Percentiles rank a stretch among this genome's conserved stretches.
Conservation (phyloP, 176 grass and related monocot species). For the Elymus sibiricus region DNA sequence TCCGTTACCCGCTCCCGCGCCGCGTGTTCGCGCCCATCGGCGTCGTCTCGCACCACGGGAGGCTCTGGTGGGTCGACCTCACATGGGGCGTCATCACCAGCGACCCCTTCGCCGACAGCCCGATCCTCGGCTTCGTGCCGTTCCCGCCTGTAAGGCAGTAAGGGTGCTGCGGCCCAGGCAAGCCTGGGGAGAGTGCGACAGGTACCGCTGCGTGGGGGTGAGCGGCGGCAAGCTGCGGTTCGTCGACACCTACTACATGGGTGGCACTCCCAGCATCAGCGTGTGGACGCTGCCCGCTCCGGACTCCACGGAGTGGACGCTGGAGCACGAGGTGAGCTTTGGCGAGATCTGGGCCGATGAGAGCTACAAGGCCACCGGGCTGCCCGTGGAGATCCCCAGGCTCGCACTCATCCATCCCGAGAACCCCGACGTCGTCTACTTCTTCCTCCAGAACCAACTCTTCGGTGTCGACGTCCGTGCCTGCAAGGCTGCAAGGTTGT, state of each 20-base stretch:
- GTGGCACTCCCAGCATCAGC: neutral
- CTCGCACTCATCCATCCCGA: neutral
- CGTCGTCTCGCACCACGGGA: neutral
- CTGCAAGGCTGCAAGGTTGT: neutral
- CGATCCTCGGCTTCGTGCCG: neutral
- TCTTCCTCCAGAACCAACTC: neutral
- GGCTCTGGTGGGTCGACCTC: neutral
- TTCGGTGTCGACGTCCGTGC: slow-evolving; percentile 7
- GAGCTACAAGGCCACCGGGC: slow-evolving; percentile 12
- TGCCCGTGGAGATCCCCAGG: neutral
- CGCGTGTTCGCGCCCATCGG: neutral
- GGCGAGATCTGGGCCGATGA: neutral
- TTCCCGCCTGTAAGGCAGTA: neutral
- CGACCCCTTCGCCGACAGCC: neutral
- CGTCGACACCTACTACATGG: neutral
- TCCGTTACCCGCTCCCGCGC: neutral
- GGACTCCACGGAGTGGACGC: slow-evolving; percentile 1
- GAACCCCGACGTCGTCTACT: neutral
- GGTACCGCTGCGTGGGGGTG: neutral
- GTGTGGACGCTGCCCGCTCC: neutral
- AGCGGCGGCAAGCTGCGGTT: slow-evolving; percentile 4
- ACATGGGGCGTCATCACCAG: neutral
- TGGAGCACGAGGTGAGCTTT: neutral
- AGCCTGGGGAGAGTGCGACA: neutral
- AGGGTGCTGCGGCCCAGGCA: neutral